Conservation (phyloP, 768 basidiomycete genomes). For the Russula virescens region DNA sequence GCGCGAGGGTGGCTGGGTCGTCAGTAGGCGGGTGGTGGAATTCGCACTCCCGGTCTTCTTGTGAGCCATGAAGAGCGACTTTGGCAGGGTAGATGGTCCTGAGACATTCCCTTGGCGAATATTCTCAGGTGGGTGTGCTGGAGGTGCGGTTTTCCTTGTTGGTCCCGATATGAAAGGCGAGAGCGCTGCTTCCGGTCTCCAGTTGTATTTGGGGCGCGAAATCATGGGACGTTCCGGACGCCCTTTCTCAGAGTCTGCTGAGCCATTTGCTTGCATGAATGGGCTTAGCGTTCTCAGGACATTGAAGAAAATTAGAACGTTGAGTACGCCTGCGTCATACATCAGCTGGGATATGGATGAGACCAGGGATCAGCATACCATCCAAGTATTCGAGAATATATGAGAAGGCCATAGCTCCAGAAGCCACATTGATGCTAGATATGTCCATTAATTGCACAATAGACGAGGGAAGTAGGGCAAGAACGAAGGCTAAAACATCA, state of each 20-base stretch:
- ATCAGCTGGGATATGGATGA: slow-evolving; percentile 9
- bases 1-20: background rate
- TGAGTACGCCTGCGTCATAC: slow-evolving; percentile 47
- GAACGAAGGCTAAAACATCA: slow-evolving; percentile 49
- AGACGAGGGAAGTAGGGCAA: slow-evolving; percentile 54
- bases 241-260: slow-evolving; percentile 2
- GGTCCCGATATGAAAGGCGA: background rate
- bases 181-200: background rate
- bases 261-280: slow-evolving; percentile 35
- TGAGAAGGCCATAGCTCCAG: slow-evolving; percentile 44
- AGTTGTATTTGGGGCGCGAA: slow-evolving; percentile 1
- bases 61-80: slow-evolving; percentile 7
- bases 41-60: slow-evolving; percentile 14
- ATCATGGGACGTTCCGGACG: background rate
- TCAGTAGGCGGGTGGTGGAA: slow-evolving; percentile 25
- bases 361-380: slow-evolving; percentile 37
- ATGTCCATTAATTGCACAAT: slow-evolving; percentile 44
- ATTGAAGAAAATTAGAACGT: slow-evolving; percentile 62
- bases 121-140: background rate
- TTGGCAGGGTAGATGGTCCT: background rate
- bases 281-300: slow-evolving; percentile 58
- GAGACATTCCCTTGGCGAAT: background rate
- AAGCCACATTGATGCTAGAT: slow-evolving; percentile 45
- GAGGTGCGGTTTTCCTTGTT: background rate
- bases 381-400: slow-evolving; percentile 26